Base-by-base conservation (phyloP, 768 basidiomycete genomes). In the Megacollybia marginata region DNA sequence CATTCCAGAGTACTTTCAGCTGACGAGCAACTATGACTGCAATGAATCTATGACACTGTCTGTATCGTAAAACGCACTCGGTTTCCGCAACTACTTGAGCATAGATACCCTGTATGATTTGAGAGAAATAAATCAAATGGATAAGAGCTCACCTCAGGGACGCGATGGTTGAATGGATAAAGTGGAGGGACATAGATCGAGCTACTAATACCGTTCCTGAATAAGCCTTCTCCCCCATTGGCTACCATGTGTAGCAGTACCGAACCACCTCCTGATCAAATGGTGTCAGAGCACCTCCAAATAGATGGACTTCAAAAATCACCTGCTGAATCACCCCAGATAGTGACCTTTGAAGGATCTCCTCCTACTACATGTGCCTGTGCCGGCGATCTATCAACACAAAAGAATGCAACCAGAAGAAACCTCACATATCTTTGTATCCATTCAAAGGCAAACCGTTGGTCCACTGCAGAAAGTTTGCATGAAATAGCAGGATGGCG, bases 331-430 rank as follows among this genome's bases (percentile, higher is more conserved):
- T 58, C 42, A 9, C 57, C 59, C 53, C 59, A 58, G 15, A 64
- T 54, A 18, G 66, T 66, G 2, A 67, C 65, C 53, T 62, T 55
- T 11, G 19, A 51, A 6, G 59, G 58, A 48, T 67, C 71, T 19
- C 76, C 76, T 2, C 76, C 75, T 49, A 76, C 76, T 1, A 28
- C 23, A 28, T 64, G 58, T 31, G 53, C 59, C 48, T 75, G 71
- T 34, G 13, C 23, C 10, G 11, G 12, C 18, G 10, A 6, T 23
- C 33, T 28, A 33, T 33, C 16, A 42, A 34, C n/a, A 33, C n/a
- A 11, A 38, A 40, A 31, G 18, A 44, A 11, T 28, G 23, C 23
- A 28, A 28, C 23, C 4, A 28, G 23, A 33, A 18, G 9, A 11
- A 20, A 31, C 32, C 46, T 20, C 31, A 55, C 54, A 31, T 55